phyloP scores from a whole-genome alignment of 148 eudicot genomes.

The Amaranthus cruentus region DNA sequence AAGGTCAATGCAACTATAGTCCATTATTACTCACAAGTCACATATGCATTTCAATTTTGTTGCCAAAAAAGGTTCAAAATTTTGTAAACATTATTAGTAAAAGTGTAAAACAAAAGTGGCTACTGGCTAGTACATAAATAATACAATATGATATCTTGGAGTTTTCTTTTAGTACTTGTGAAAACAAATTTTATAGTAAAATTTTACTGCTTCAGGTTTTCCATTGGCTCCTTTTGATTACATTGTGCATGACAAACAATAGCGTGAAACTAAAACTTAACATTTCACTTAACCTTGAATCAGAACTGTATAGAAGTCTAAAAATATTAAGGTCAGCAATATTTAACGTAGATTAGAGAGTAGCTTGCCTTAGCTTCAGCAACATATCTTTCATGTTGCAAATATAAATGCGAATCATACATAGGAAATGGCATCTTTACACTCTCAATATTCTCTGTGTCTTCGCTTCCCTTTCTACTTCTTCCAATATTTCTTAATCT shows the following conservation, averaged over 20 bases:
- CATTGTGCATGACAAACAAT: background rate
- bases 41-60: background rate
- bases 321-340: background rate
- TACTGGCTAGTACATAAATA: too few species aligned
- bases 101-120: too few species aligned
- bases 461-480: constrained; percentile 58
- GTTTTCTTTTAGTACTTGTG: background rate
- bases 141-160: background rate
- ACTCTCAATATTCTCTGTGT: constrained; percentile 52
- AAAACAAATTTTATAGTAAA: background rate
- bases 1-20: background rate
- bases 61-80: too few species aligned
- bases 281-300: background rate
- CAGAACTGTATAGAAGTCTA: background rate
- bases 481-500: constrained; percentile 61
- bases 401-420: constrained; percentile 56
- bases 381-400: constrained; percentile 39
- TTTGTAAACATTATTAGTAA: too few species aligned
- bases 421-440: constrained; percentile 61
- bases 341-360: background rate
- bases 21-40: background rate
- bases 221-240: background rate
- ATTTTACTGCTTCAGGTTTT: background rate
- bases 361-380: constrained; percentile 48
- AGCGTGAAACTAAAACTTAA: background rate